A percentile compares a stretch with the other conserved stretches of the same genome.
These are phyloP conservation scores for Citrus mangshanensis DNA, from an alignment of 345 rosid genomes.

Conservation along the genomic window DNA sequence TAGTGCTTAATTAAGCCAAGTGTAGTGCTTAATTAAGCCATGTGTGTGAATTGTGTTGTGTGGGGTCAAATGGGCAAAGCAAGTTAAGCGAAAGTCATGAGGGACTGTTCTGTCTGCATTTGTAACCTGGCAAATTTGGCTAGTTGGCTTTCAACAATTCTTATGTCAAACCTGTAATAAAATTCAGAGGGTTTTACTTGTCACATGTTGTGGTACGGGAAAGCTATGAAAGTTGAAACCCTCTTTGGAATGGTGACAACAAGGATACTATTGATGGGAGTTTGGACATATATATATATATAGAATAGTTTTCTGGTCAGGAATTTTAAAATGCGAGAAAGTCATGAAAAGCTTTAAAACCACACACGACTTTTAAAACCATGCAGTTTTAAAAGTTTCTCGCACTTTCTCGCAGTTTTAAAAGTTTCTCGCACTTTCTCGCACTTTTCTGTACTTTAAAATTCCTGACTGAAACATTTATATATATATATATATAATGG, in stretches of 20 bases:
- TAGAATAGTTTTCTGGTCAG: accelerated
- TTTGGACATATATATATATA: too few relatives aligned
- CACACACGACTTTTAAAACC: too few relatives aligned
- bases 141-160: background rate
- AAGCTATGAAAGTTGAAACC: background rate
- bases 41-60: too few relatives aligned
- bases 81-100: background rate
- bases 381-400: accelerated
- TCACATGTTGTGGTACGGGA: background rate
- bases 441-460: accelerated
- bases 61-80: background rate
- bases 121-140: background rate
- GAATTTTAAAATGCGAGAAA: accelerated
- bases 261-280: background rate
- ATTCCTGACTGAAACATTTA: too few relatives aligned
- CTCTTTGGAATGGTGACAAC: background rate
- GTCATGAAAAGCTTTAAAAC: too few relatives aligned
- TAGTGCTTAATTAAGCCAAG: too few relatives aligned
- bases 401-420: too few relatives aligned
- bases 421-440: too few relatives aligned
- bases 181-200: too few relatives aligned
- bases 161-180: background rate
- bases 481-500: too few relatives aligned
- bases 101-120: too few relatives aligned
- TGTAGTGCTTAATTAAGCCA: too few relatives aligned